A percentile compares a stretch with the other conserved stretches of the same genome.
These are phyloP conservation scores for Gonium pectorale DNA, from an alignment of 139 green algal genomes.

Conservation along the genomic window DNA sequence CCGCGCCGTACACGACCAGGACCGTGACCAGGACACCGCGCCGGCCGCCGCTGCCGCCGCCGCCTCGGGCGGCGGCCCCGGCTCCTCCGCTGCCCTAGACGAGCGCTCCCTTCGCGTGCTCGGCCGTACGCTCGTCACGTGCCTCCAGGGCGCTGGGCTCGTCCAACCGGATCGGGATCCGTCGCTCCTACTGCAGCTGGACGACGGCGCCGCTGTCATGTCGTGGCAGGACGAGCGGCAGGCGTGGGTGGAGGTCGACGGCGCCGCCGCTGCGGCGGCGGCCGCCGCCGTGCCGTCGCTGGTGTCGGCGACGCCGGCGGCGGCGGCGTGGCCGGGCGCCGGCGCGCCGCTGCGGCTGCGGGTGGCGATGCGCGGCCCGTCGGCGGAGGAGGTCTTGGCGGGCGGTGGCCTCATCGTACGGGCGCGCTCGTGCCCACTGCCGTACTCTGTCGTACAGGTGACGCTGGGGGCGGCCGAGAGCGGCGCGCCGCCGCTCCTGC, in stretches of 20 bases:
- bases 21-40: not conserved
- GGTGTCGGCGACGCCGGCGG: not conserved
- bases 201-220: not conserved
- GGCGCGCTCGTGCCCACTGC: not conserved
- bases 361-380: not conserved
- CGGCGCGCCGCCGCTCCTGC: not conserved
- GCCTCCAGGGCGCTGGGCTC: not conserved
- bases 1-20: not conserved
- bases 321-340: not conserved
- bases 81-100: not conserved
- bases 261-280: no score
- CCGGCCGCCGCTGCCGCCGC: not conserved
- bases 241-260: not conserved
- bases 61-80: not conserved
- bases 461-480: not conserved
- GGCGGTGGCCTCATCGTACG: conserved; percentile 4
- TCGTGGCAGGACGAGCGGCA: not conserved
- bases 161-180: not conserved
- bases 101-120: not conserved
- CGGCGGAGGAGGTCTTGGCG: conserved; percentile 24
- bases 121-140: not conserved
- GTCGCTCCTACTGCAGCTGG: not conserved
- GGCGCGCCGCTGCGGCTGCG: not conserved
- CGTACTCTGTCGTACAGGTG: conserved; percentile 2
- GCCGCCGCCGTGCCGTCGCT: not conserved